Evolutionary conservation across 768 basidiomycete species (phyloP), one percentile per base, ranked within the genome.

Genomic region (Serendipita sp.): DNA sequence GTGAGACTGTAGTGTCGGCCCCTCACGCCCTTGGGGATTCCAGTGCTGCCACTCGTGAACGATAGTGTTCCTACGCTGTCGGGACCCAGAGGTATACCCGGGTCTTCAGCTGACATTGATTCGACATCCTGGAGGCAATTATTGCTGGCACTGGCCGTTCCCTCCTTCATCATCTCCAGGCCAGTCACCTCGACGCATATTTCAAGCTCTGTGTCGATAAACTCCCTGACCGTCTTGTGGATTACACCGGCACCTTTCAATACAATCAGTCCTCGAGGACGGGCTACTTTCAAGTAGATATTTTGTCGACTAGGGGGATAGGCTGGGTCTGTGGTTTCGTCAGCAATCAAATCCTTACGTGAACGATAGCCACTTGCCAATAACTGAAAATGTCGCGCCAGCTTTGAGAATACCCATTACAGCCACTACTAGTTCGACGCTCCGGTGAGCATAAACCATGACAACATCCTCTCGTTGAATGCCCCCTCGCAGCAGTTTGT

Each of bases 1-100:
- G 96, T 99, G 68, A 99, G 76, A 68, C 89, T 91, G 75, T 89
- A 98, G 73, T 99, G 96, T 51, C 96, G 78, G 0, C 96, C 96
- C 67, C 82, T 83, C 18, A 99, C 95, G n/a, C 95, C 95, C 76
- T 99, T 98, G 0, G 96, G 96, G 52, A 98, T 92, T 34, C 96
- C 95, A 0, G 96, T 99, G 70, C 90, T 93, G 63, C 96, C 96
- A 69, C 89, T 93, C 0, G 96, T 99, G 76, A 99, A 99, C 1
- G 90, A 92, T 30, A 99, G 76, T 0, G 96, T 99, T 0, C 89
- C 96, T 35, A 94, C 78, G 67, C 89, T 92, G 70, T 99, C 96
- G 3, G 95, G 96, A n/a, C 96, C 96, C 3, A 98, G 80, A 3
- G 79, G 76, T 34, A 99, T 81, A 63, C 86, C 84, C 0, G 91